Percentiles rank a stretch among this genome's conserved stretches.
These are phyloP conservation scores for Penicillium psychrofluorescens DNA, from an alignment of 495 filamentous ascomycete genomes.

Conservation along the genomic window DNA sequence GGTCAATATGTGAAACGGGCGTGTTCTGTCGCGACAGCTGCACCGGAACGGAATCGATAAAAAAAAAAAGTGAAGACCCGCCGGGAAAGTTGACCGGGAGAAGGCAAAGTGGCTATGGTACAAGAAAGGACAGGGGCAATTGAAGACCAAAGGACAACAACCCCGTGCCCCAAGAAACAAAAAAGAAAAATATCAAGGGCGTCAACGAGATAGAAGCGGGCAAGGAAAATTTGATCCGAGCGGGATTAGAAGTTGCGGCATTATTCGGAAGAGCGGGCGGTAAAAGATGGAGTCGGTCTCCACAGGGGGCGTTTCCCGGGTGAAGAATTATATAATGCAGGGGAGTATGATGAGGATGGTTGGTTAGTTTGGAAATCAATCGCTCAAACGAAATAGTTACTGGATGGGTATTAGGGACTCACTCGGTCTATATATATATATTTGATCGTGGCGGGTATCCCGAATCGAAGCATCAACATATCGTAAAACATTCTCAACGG, in stretches of 20 bases:
- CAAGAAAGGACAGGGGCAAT: conserved; percentile 35
- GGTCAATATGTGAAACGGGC: conserved; percentile 5
- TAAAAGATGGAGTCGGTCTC: not conserved
- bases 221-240: conserved; percentile 38
- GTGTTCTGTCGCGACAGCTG: conserved; percentile 11
- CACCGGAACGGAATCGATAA: conserved; percentile 7
- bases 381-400: no score
- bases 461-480: no score
- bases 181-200: conserved; percentile 19
- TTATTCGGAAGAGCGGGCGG: conserved; percentile 35
- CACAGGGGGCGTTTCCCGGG: no score
- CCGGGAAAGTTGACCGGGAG: conserved; percentile 9
- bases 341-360: no score
- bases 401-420: no score
- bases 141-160: conserved; percentile 29
- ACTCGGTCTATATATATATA: no score
- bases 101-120: conserved; percentile 25
- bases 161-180: conserved; percentile 29
- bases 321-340: no score
- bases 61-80: conserved; percentile 11
- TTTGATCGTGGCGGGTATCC: no score
- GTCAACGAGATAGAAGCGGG: conserved; percentile 7
- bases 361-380: no score
- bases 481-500: no score
- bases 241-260: no score